Percentiles rank a stretch among this genome's conserved stretches.
Conservation (phyloP, 1,284 basidiomycete species). For the Moesziomyces sp. region DNA sequence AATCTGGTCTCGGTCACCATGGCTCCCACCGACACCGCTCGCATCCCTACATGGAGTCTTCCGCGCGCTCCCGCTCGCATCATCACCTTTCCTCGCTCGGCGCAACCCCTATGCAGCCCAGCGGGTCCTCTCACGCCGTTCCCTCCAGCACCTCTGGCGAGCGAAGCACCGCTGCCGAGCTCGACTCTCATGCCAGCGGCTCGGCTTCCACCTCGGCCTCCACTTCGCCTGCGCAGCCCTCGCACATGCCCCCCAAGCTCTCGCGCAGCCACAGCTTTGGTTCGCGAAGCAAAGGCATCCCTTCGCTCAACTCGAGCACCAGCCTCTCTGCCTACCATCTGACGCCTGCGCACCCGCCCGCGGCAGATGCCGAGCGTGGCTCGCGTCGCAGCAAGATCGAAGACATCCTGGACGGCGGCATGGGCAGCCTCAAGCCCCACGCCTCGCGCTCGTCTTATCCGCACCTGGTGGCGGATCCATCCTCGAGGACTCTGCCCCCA, state of each 20-base stretch:
- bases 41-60: constrained; percentile 59
- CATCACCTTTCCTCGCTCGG: constrained; percentile 61
- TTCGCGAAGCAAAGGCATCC: constrained; percentile 46
- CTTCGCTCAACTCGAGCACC: constrained; percentile 40
- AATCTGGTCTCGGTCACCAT: constrained; percentile 62
- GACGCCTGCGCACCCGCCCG: constrained; percentile 17
- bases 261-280: constrained; percentile 49
- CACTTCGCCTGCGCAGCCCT: constrained; percentile 44
- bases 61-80: constrained; percentile 58
- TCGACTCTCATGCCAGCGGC: constrained; percentile 36
- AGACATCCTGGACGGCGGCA: constrained; percentile 50
- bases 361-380: constrained; percentile 18
- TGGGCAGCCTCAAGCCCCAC: constrained; percentile 41
- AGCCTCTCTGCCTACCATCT: constrained; percentile 59
- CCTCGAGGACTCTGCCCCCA: constrained; percentile 51
- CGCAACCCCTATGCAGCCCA: constrained; percentile 29
- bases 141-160: constrained; percentile 60
- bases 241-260: constrained; percentile 45
- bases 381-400: constrained; percentile 42
- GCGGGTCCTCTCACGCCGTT: constrained; percentile 14
- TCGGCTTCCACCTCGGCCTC: constrained; percentile 49
- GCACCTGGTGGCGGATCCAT: constrained; percentile 42
- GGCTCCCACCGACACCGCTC: constrained; percentile 62
- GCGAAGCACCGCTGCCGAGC: constrained; percentile 59
- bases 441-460: constrained; percentile 39